Evolutionary conservation across 768 basidiomycete species (phyloP), one percentile per base, ranked within the genome.

Genomic region (Tulasnella calospora): DNA sequence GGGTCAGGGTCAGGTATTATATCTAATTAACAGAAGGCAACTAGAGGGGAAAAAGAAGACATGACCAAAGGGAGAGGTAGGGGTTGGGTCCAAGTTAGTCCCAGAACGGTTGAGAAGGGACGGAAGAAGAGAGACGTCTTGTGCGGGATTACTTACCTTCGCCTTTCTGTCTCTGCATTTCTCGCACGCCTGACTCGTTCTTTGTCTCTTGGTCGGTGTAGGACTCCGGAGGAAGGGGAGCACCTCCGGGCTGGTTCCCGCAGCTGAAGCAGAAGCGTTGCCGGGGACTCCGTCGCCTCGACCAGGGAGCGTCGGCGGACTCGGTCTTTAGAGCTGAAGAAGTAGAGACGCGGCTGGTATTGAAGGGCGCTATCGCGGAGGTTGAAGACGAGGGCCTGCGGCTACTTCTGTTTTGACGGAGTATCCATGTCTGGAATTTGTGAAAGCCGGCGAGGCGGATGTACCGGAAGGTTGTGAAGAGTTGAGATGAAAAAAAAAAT

Each of bases 131-230:
- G 61, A 35, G 61, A 67, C n/a, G n/a, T n/a, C n/a, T n/a, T n/a
- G n/a, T n/a, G n/a, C n/a, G n/a, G 27, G 30, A 67, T 30, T 36
- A 80, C 81, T 83, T 74, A 84, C 83, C 79, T 80, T 83, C 3
- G 83, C 83, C 80, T 84, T 84, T 21, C 83, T 61, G 6, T 81
- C 78, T 40, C 83, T 74, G 78, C 83, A 84, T 69, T 82, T 82
- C 78, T 84, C 83, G 72, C 83, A 84, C 21, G 83, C 83, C 80
- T 84, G 83, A 36, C 81, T 79, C 13, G 82, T 82, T 76, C 83
- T 81, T 75, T 82, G 82, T 44, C 79, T 12, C 44, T 79, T 79
- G 19, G 78, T 79, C 44, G 78, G 78, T 27, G 78, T 79, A 21
- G 78, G 78, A 40, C 83, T 73, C 80, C 82, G 44, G 21, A 79